phyloP scores from a whole-genome alignment of 2,329 filamentous ascomycete genomes.

The Erysiphe pisi region DNA sequence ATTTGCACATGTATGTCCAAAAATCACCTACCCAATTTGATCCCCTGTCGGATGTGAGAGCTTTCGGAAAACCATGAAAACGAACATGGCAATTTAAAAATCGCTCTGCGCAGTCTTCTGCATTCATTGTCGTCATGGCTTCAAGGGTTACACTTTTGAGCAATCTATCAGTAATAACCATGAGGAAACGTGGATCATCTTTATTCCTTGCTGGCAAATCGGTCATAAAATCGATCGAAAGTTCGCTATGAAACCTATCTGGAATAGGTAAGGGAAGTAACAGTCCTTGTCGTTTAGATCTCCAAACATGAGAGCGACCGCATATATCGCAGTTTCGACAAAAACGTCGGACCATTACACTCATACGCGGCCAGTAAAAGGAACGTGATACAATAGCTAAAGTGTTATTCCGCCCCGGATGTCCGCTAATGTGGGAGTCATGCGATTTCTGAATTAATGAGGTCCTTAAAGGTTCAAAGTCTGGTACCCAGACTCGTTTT shows the following conservation, averaged over 20 bases:
- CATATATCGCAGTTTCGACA: slow-evolving; percentile 16
- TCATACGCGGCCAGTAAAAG: too few species aligned
- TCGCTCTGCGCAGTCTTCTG: neutral
- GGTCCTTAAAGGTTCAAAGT: too few species aligned
- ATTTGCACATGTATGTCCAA: neutral
- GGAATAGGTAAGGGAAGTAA: neutral
- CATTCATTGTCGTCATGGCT: neutral
- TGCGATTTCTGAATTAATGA: neutral
- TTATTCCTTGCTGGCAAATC: neutral
- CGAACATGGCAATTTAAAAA: too few species aligned
- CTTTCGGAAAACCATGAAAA: too few species aligned
- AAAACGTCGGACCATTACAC: neutral
- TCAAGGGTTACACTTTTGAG: neutral
- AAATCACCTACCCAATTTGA: too few species aligned
- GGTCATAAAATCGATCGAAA: slow-evolving; percentile 17
- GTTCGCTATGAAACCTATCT: neutral
- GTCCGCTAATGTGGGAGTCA: neutral
- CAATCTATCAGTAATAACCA: neutral
- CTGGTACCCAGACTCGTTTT: slow-evolving; percentile 15
- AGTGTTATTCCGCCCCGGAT: too few species aligned
- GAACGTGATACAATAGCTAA: too few species aligned
- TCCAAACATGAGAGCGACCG: neutral
- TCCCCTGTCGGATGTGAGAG: too few species aligned
- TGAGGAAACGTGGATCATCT: neutral
- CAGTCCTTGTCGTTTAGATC: neutral